Percentiles rank a stretch among this genome's conserved stretches.
Conservation (phyloP, 345 rosid species). For the Durio zibethinus region DNA sequence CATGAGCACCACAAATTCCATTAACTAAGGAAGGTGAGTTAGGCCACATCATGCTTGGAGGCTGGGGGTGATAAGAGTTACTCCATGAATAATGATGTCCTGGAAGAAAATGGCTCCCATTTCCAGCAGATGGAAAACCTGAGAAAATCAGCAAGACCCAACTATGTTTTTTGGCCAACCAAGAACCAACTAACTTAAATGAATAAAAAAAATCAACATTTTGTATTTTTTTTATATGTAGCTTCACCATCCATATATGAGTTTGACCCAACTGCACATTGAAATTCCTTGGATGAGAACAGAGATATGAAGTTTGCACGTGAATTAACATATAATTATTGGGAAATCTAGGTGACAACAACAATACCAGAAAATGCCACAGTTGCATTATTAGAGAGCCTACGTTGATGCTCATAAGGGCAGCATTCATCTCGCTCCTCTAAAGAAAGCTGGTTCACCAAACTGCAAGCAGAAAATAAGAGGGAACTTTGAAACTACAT, state of each 20-base stretch:
- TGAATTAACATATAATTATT: conserved; percentile 9
- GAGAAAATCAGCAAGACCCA: conserved; percentile 18
- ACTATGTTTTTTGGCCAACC: no score
- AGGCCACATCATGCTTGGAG: conserved; percentile 53
- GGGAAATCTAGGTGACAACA: conserved; percentile 6
- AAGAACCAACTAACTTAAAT: neutral
- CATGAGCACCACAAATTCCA: no score
- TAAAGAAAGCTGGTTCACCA: neutral
- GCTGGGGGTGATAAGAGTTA: conserved; percentile 36
- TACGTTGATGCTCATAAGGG: conserved; percentile 27
- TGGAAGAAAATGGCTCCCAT: conserved; percentile 34
- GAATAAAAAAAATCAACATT: neutral
- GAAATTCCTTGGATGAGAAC: conserved; percentile 23
- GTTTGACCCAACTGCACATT: conserved; percentile 21
- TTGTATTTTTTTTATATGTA: neutral
- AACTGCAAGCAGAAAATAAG: neutral
- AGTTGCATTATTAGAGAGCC: conserved; percentile 33
- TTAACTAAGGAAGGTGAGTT: conserved; percentile 47
- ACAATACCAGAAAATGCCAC: conserved; percentile 39
- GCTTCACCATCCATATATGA: conserved; percentile 30
- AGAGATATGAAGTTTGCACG: neutral
- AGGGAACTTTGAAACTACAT: neutral
- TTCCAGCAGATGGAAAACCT: conserved; percentile 43
- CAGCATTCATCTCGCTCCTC: neutral
- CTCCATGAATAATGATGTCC: conserved; percentile 42